Base-by-base conservation (phyloP, 1,139 yeast species). In the Pichia sp. region DNA sequence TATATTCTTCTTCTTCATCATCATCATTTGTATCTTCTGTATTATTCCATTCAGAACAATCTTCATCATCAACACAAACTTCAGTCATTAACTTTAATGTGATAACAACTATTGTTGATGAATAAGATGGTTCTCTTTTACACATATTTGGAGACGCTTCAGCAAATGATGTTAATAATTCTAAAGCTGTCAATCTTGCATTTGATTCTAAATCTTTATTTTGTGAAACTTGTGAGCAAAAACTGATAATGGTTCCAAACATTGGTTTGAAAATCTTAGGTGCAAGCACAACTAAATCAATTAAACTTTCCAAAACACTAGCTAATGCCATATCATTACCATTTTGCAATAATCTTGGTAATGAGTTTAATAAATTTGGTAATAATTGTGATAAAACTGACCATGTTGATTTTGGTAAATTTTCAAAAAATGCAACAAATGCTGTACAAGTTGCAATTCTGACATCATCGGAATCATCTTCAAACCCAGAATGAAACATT, bases 81-180 rank as follows among this genome's bases (percentile, higher is more conserved):
- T 92, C 97, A 9, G 97, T 89, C 78, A 92, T 82, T 84, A 92
- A 78, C 38, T 83, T 74, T 54, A 92, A 73, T 30, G 94, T 85
- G 51, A 82, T 78, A 52, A 84, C 69, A 32, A 92, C 87, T 66
- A 92, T 74, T 29, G 81, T 73, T 48, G 79, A 77, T 1, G 94
- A 79, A 65, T 88, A 92, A 8, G 78, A 69, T 9, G 84, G 76
- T 55, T 88, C 88, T 40, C 81, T 71, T 63, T 86, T 86, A 71
- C 97, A 90, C 98, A 92, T 92, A 45, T 82, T 81, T 39, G 98
- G 98, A 5, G 97, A 86, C 35, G 86, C 85, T 65, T 92, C 98
- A 44, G 95, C 82, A 64, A 92, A 92, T 0, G 95, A 83, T 3
- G 96, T 87, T 54, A 89, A 72, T 50, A 92, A 74, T 68, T 92